These are phyloP conservation scores for Skeletonema potamos DNA, from an alignment of 108 stramenopile species.

Conservation along the genomic window DNA sequence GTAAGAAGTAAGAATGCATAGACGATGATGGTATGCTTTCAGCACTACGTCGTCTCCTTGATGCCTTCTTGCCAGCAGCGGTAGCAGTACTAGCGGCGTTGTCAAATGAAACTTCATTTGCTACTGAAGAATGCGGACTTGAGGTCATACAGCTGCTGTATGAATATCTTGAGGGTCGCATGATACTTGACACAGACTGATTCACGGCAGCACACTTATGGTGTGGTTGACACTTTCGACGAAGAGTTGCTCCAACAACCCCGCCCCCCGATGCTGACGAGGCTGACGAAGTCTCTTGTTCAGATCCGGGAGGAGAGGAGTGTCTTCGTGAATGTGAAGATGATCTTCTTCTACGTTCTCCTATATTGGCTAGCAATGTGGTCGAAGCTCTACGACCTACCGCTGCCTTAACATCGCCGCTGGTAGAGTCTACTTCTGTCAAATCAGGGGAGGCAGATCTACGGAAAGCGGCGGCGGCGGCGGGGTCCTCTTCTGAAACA, in stretches of 20 bases:
- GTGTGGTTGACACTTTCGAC: neutral
- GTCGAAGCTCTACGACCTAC: too few relatives aligned
- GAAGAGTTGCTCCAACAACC: neutral
- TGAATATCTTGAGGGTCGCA: neutral
- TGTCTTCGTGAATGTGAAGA: neutral
- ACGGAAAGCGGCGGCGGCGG: too few relatives aligned
- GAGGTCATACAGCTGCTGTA: neutral
- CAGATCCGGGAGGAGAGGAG: neutral
- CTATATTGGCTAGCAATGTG: too few relatives aligned
- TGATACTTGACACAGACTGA: neutral
- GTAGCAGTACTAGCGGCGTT: too few relatives aligned
- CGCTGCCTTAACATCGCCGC: too few relatives aligned
- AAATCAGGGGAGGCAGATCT: too few relatives aligned
- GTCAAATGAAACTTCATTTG: neutral
- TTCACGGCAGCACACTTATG: neutral
- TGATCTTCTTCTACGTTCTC: too few relatives aligned
- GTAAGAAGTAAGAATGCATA: neutral
- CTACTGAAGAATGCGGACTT: neutral
- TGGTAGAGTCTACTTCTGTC: too few relatives aligned
- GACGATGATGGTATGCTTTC: neutral
- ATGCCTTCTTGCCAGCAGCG: too few relatives aligned
- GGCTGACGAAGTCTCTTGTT: neutral
- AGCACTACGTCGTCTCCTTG: too few relatives aligned
- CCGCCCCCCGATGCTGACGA: neutral
- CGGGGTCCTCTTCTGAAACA: too few relatives aligned